Base-by-base conservation (phyloP, 805 yeast genomes). In the Pichia rugopelliculosa region DNA sequence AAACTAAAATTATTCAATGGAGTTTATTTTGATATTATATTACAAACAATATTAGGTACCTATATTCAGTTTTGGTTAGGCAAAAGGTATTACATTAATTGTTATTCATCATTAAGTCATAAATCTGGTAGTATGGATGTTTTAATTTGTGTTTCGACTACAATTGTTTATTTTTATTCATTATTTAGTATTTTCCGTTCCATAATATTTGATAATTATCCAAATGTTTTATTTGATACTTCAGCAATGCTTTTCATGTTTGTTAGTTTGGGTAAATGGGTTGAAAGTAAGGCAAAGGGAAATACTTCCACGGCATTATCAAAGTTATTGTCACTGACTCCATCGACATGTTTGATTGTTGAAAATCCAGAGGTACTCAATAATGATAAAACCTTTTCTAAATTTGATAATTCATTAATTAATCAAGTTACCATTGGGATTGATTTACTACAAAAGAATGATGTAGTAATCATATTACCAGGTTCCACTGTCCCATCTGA, bases 401-500 rank as follows among this genome's bases (percentile, higher is more conserved):
- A 49, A 6, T 24, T 58, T 4, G 53, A 52, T 36, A 47, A 52
- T 20, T 39, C 53, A 15, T 51, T 42, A 34, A 57, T 74, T 15
- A 62, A 65, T 3, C 75, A 77, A 21, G 69, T 71, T 47, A 65
- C 58, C 11, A 76, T 93, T n/a, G 71, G 84, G 25, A 78, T 88
- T 23, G 96, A 88, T 55, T 73, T 86, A 50, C 65, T 93, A 39
- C 96, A 93, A 60, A 70, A 74, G 10, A 75, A 77, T 56, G 99
- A 93, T 64, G 72, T 86, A 26, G 83, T 87, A 0, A 74, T 87
- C 17, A 74, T 93, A 3, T 71, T 80, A 41, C 95, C 98, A 0
- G 99, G 99, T 11, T 82, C 82, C 45, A 87, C 80, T 55, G 76
- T 93, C 3, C 96, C 98, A 1, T 89, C 96, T 1, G 99, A 93